Evolutionary conservation across 2,329 filamentous ascomycete species (phyloP).

Genomic region (Ophiostoma sp.): DNA sequence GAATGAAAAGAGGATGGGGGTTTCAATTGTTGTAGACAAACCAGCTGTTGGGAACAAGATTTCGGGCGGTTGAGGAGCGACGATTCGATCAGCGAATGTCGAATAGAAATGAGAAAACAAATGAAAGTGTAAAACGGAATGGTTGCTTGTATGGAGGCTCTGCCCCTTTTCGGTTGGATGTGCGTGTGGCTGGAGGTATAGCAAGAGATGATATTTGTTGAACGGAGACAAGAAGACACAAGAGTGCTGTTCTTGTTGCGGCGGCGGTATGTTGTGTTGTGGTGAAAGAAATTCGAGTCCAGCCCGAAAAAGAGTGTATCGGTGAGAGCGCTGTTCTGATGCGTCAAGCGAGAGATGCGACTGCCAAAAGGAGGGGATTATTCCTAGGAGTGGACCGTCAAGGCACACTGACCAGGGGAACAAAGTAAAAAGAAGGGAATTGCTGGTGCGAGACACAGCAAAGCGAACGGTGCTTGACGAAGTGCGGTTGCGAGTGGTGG

Average conservation of each 20-base stretch:
- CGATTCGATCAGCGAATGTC: conserved; percentile 21
- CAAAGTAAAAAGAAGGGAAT: conserved; percentile 16
- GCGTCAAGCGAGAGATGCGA: conserved; percentile 31
- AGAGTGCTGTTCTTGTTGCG: conserved; percentile 4
- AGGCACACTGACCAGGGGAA: conserved; percentile 26
- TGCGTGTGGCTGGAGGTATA: conserved; percentile 13
- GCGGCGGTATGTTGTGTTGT: no score
- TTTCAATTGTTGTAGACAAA: conserved; percentile 22
- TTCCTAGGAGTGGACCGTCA: conserved; percentile 28
- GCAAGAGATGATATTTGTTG: conserved; percentile 13
- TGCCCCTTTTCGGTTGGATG: conserved; percentile 24
- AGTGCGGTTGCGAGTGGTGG: background rate
- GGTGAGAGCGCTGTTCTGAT: conserved; percentile 24
- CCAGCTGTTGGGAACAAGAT: conserved; percentile 21
- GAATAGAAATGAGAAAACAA: background rate
- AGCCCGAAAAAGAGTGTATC: conserved; percentile 31
- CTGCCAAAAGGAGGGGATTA: conserved; percentile 16
- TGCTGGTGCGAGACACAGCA: background rate
- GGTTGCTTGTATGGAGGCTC: conserved; percentile 23
- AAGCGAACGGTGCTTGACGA: background rate
- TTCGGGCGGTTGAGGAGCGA: conserved; percentile 8
- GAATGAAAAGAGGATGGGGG: background rate
- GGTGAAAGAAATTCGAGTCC: conserved; percentile 30
- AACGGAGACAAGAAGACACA: background rate
- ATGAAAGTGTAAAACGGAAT: conserved; percentile 9